Conservation (phyloP, 257 asterid species). For the Nicotiana tabacum region DNA sequence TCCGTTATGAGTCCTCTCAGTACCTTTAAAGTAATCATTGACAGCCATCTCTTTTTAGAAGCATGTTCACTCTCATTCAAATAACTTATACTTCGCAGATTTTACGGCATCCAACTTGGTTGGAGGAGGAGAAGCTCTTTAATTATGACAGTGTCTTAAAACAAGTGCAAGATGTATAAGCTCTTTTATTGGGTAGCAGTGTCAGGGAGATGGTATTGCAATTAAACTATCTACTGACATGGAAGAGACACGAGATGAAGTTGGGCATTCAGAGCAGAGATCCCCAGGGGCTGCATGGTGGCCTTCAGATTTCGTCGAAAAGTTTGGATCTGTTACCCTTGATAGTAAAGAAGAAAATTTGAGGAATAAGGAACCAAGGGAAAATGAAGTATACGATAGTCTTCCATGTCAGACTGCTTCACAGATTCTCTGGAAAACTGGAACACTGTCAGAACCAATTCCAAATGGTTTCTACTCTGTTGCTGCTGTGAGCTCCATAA, state of each 20-base stretch:
- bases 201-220: constrained; percentile 34
- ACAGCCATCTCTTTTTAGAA: neutral
- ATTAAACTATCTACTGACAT: constrained; percentile 34
- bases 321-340: constrained; percentile 72
- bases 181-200: constrained; percentile 31
- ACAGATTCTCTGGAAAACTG: constrained; percentile 85
- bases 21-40: neutral
- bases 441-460: constrained; percentile 78
- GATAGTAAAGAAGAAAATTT: constrained; percentile 39
- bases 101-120: constrained; percentile 27
- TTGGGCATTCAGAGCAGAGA: constrained; percentile 56
- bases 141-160: constrained; percentile 17
- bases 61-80: neutral
- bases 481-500: constrained; percentile 68
- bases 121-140: constrained; percentile 16
- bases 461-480: constrained; percentile 96
- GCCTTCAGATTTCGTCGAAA: constrained; percentile 64
- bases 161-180: constrained; percentile 18
- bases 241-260: constrained; percentile 61
- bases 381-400: constrained; percentile 40
- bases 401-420: constrained; percentile 59
- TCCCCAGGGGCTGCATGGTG: constrained; percentile 59
- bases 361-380: constrained; percentile 37
- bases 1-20: neutral
- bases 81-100: constrained; percentile 38